Evolutionary conservation across 2,329 filamentous ascomycete genomes (phyloP).

Genomic region (Catunica adiposa): DNA sequence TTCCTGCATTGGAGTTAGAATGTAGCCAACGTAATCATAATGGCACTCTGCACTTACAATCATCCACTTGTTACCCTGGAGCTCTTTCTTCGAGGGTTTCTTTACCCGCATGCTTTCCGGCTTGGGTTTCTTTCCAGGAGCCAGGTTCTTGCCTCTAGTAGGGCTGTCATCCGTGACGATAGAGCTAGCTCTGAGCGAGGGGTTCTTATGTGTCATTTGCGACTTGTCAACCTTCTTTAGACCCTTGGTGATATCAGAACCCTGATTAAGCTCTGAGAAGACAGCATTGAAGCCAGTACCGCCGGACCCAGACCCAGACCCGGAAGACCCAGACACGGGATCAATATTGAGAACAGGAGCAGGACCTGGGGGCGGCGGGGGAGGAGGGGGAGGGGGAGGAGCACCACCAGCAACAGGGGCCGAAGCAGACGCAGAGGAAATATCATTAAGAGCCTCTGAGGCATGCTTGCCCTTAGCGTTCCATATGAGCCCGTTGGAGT

Average conservation of each 20-base stretch:
- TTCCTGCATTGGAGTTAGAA: conserved; percentile 37
- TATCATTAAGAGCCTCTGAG: conserved; percentile 44
- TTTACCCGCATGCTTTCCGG: conserved; percentile 71
- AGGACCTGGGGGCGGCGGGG: conserved; percentile 55
- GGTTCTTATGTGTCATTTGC: conserved; percentile 98
- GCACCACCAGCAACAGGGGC: conserved; percentile 23
- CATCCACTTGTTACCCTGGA: conserved; percentile 86
- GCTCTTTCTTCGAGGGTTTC: conserved; percentile 62
- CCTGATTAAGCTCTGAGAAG: conserved; percentile 81
- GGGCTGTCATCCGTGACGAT: conserved; percentile 45
- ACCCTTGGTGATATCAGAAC: conserved; percentile 70
- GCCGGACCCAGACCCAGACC: conserved; percentile 28
- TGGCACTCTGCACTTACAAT: conserved; percentile 38
- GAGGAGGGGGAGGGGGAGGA: conserved; percentile 42
- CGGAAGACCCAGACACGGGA: conserved; percentile 16
- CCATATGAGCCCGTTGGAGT: conserved; percentile 66
- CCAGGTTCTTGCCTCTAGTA: conserved; percentile 63
- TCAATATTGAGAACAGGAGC: conserved; percentile 43
- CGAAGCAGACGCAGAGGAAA: conserved; percentile 30
- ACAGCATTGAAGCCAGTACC: conserved; percentile 63
- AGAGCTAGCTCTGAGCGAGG: conserved; percentile 58
- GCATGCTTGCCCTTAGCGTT: conserved; percentile 63
- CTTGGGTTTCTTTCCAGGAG: conserved; percentile 75
- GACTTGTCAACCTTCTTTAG: conserved; percentile 88
- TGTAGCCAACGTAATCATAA: not conserved